Percentiles rank a stretch among this genome's conserved stretches.
phyloP scores from a whole-genome alignment of 2,329 filamentous ascomycete genomes.

The Simplicillium sp. region DNA sequence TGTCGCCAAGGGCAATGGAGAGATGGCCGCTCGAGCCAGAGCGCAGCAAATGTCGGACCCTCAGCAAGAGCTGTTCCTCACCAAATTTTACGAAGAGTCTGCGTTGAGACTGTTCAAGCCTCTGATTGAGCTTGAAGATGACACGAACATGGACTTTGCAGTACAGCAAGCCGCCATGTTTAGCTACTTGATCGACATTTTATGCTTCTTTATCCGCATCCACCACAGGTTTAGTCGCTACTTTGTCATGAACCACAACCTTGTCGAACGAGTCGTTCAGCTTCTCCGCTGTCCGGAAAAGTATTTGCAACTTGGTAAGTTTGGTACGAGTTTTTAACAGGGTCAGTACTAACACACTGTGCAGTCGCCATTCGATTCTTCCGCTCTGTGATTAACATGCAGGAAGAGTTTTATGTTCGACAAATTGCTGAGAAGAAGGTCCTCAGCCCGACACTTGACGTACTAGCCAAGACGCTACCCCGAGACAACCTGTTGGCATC shows the following conservation, averaged over 20 bases:
- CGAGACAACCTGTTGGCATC: conserved; percentile 91
- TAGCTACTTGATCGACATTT: conserved; percentile 81
- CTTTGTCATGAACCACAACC: conserved; percentile 72
- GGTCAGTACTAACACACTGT: conserved; percentile 29
- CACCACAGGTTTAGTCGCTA: conserved; percentile 80
- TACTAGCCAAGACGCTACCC: conserved; percentile 77
- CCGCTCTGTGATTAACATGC: conserved; percentile 71
- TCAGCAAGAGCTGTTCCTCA: conserved; percentile 77
- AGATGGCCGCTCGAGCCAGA: conserved; percentile 56
- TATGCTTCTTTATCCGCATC: conserved; percentile 88
- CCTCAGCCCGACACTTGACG: conserved; percentile 74
- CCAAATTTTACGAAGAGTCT: conserved; percentile 82
- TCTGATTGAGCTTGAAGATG: conserved; percentile 67
- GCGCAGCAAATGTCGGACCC: conserved; percentile 47
- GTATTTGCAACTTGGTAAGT: conserved; percentile 72
- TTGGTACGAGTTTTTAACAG: too few relatives aligned
- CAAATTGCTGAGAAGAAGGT: conserved; percentile 75
- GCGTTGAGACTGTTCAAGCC: conserved; percentile 81
- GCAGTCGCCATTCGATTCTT: conserved; percentile 83
- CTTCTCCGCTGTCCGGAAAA: conserved; percentile 79
- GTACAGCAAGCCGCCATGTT: conserved; percentile 86
- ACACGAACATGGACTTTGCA: conserved; percentile 59
- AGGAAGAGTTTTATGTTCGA: conserved; percentile 85
- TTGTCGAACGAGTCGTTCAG: conserved; percentile 72
- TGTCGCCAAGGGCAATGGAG: conserved; percentile 54